phyloP scores from a whole-genome alignment of 129 eudicot genomes.

The Cynara cardunculus region DNA sequence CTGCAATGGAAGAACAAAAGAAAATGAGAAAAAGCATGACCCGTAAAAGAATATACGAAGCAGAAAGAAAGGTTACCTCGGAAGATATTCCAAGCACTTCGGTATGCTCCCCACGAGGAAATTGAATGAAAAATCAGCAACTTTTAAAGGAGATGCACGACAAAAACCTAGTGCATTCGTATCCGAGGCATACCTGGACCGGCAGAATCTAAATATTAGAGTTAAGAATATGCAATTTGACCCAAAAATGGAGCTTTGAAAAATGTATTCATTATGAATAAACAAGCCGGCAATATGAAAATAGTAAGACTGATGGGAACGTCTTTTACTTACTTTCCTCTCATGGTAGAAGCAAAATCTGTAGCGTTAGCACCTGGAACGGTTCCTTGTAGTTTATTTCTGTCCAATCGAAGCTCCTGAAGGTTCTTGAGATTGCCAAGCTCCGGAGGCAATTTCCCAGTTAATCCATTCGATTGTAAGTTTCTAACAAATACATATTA shows the following conservation, averaged over 20 bases:
- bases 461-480: slow-evolving; percentile 80
- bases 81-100: slow-evolving; percentile 75
- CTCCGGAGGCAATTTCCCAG: slow-evolving; percentile 71
- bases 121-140: slow-evolving; percentile 79
- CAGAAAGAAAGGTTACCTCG: slow-evolving; percentile 48
- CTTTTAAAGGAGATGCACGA: slow-evolving; percentile 63
- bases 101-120: slow-evolving; percentile 78
- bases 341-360: slow-evolving; percentile 24
- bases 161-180: slow-evolving; percentile 63
- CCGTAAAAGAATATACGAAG: not conserved
- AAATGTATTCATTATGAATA: not conserved
- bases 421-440: slow-evolving; percentile 70
- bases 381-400: slow-evolving; percentile 76
- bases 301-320: not conserved
- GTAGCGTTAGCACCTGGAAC: slow-evolving; percentile 64
- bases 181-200: slow-evolving; percentile 56
- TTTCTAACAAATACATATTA: slow-evolving; percentile 43
- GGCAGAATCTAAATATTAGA: not conserved
- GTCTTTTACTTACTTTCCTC: slow-evolving; percentile 54
- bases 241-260: not conserved
- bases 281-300: not conserved
- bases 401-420: slow-evolving; percentile 76
- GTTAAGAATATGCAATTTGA: slow-evolving; percentile 6
- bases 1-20: slow-evolving; percentile 32
- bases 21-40: not conserved